Conservation (phyloP, 2,329 filamentous ascomycete genomes). For the Huntiella bhutanensis region DNA sequence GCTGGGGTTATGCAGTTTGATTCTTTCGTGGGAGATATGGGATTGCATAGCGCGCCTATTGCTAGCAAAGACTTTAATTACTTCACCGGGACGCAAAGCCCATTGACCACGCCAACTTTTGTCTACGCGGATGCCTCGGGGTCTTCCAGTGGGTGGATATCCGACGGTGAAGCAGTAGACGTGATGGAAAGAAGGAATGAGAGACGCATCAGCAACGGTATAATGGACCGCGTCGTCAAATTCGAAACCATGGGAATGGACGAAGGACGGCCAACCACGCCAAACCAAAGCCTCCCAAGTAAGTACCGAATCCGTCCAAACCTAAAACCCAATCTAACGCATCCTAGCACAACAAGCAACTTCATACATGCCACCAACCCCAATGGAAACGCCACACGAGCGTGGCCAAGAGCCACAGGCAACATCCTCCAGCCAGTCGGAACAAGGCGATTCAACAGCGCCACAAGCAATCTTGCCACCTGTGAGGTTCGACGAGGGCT, state of each 20-base stretch:
- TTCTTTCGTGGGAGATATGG: slow-evolving; percentile 19
- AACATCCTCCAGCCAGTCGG: slow-evolving; percentile 12
- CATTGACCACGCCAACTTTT: slow-evolving; percentile 30
- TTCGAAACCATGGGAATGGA: slow-evolving; percentile 30
- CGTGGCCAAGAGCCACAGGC: slow-evolving; percentile 19
- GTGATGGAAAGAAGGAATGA: slow-evolving; percentile 1
- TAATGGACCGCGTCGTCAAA: slow-evolving; percentile 39
- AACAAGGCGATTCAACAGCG: background rate
- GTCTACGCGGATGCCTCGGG: slow-evolving; percentile 28
- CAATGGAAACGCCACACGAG: slow-evolving; percentile 39
- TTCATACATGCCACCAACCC: slow-evolving; percentile 50
- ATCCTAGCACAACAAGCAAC: slow-evolving; percentile 5
- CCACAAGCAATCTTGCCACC: slow-evolving; percentile 22
- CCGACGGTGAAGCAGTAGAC: slow-evolving; percentile 23
- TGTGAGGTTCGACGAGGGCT: slow-evolving; percentile 37
- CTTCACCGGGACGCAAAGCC: slow-evolving; percentile 24
- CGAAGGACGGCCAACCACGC: slow-evolving; percentile 5
- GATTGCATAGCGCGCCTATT: slow-evolving; percentile 12
- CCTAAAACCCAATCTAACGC: background rate
- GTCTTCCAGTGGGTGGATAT: slow-evolving; percentile 27
- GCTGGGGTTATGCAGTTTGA: slow-evolving; percentile 27
- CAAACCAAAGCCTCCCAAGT: slow-evolving; percentile 36
- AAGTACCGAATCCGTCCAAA: slow-evolving; percentile 18
- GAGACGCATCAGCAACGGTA: slow-evolving; percentile 39
- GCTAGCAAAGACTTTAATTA: slow-evolving; percentile 30